A percentile compares a stretch with the other conserved stretches of the same genome.
Evolutionary conservation across 192 early-diverging fungal species (phyloP).

Genomic region (Coemansia sp.): DNA sequence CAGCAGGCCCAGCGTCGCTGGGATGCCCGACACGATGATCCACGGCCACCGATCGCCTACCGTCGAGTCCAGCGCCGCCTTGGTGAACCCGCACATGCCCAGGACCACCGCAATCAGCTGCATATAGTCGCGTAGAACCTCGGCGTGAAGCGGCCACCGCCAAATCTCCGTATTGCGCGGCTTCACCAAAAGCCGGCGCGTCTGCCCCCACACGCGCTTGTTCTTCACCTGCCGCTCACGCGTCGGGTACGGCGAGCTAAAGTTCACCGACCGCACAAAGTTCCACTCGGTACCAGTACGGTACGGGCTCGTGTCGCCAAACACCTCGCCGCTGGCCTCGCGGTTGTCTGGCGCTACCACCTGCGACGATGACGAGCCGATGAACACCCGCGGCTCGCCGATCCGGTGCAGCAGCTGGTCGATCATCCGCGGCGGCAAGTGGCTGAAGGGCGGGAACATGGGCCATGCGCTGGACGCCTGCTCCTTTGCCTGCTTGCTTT

Average conservation of each 20-base stretch:
- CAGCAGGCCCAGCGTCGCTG: slow-evolving; percentile 33
- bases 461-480: background rate
- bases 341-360: slow-evolving; percentile 17
- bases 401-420: slow-evolving; percentile 41
- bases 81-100: slow-evolving; percentile 23
- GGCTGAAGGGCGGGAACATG: slow-evolving; percentile 51
- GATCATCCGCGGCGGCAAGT: slow-evolving; percentile 32
- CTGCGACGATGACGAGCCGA: slow-evolving; percentile 29
- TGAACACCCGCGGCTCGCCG: slow-evolving; percentile 45
- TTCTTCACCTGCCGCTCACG: slow-evolving; percentile 11
- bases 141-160: slow-evolving; percentile 33
- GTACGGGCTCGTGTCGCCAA: slow-evolving; percentile 31
- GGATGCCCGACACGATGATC: slow-evolving; percentile 30
- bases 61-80: slow-evolving; percentile 22
- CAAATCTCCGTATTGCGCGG: slow-evolving; percentile 21
- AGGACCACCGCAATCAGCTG: slow-evolving; percentile 38
- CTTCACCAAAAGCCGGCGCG: slow-evolving; percentile 15
- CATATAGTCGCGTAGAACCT: slow-evolving; percentile 38
- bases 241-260: slow-evolving; percentile 46
- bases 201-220: slow-evolving; percentile 9
- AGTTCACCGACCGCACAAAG: slow-evolving; percentile 34
- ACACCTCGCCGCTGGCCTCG: slow-evolving; percentile 1
- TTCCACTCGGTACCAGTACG: slow-evolving; percentile 46
- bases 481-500: background rate
- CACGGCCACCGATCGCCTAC: slow-evolving; percentile 35